Conservation (phyloP, 805 yeast species). For the Starmerella kuoi region DNA sequence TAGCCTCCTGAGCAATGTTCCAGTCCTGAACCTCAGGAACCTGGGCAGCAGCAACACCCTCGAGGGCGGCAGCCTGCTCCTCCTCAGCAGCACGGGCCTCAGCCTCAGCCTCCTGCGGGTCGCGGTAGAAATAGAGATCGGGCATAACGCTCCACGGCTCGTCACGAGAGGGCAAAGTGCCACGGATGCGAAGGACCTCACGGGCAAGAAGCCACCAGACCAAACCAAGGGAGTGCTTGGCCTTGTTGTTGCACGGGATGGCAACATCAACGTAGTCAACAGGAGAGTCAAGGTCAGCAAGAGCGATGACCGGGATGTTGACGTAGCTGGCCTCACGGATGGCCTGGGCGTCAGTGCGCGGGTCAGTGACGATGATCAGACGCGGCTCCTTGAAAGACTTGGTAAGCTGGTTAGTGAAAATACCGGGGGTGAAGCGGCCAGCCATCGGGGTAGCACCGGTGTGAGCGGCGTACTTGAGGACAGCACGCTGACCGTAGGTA, state of each 20-base stretch:
- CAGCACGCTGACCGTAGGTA: slow-evolving; percentile 99
- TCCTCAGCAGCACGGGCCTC: slow-evolving; percentile 51
- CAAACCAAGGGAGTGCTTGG: slow-evolving; percentile 99
- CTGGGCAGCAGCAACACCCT: slow-evolving; percentile 29
- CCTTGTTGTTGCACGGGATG: slow-evolving; percentile 99
- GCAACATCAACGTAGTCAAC: slow-evolving; percentile 98
- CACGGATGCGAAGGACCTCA: slow-evolving; percentile 98
- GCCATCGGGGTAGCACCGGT: slow-evolving; percentile 99
- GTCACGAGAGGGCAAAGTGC: slow-evolving; percentile 89
- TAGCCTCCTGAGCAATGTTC: slow-evolving; percentile 32
- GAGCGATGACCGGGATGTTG: slow-evolving; percentile 99
- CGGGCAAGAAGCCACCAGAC: slow-evolving; percentile 99
- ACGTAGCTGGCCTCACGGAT: slow-evolving; percentile 99
- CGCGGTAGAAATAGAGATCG: slow-evolving; percentile 99
- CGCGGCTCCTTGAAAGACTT: slow-evolving; percentile 99
- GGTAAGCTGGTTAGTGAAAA: slow-evolving; percentile 99
- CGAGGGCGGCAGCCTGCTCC: slow-evolving; percentile 50
- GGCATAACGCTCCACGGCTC: slow-evolving; percentile 99
- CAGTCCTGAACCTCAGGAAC: slow-evolving; percentile 33
- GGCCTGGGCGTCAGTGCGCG: slow-evolving; percentile 99
- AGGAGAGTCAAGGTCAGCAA: slow-evolving; percentile 97
- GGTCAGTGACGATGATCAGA: slow-evolving; percentile 97
- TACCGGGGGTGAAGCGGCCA: slow-evolving; percentile 99
- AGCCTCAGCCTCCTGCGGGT: slow-evolving; percentile 97
- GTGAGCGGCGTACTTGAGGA: slow-evolving; percentile 97